Conservation (phyloP, 2,329 filamentous ascomycete genomes). For the Fusarium nanum region DNA sequence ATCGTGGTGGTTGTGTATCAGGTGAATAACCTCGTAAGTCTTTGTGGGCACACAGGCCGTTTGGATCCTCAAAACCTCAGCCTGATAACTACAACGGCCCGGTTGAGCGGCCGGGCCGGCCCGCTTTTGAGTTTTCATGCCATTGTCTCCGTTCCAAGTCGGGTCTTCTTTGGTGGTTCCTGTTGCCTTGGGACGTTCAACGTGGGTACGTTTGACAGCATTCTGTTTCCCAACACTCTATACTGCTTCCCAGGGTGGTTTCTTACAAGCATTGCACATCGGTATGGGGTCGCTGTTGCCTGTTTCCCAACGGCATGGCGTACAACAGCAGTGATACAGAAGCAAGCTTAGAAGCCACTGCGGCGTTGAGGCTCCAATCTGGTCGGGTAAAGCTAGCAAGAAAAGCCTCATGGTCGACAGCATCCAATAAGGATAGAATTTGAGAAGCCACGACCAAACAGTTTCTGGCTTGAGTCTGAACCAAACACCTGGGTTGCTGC, state of each 20-base stretch:
- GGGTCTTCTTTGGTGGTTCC: slow-evolving; percentile 2
- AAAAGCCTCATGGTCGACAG: slow-evolving; percentile 24
- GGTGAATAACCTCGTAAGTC: slow-evolving; percentile 12
- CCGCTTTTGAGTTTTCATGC: slow-evolving; percentile 38
- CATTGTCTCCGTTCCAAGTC: slow-evolving; percentile 15
- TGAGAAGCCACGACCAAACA: slow-evolving; percentile 22
- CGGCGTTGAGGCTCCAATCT: slow-evolving; percentile 21
- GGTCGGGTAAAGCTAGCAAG: slow-evolving; percentile 33
- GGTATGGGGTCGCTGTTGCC: not conserved
- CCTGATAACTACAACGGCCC: slow-evolving; percentile 42
- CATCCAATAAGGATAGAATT: slow-evolving; percentile 33
- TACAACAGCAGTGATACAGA: slow-evolving; percentile 4
- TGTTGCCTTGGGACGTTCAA: slow-evolving; percentile 3
- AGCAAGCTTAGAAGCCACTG: slow-evolving; percentile 20
- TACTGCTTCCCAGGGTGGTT: not conserved
- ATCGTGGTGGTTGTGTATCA: slow-evolving; percentile 23
- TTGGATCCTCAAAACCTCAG: slow-evolving; percentile 9
- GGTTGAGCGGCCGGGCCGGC: slow-evolving; percentile 44
- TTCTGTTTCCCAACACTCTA: not conserved
- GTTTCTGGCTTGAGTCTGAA: slow-evolving; percentile 37
- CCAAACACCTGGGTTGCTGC: slow-evolving; percentile 46
- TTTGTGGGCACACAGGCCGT: slow-evolving; percentile 28
- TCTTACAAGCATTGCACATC: not conserved
- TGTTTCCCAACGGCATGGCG: not conserved
- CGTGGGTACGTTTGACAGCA: not conserved